Evolutionary conservation across 2,329 filamentous ascomycete species (phyloP).

Genomic region (Rugonectria rugulosa): DNA sequence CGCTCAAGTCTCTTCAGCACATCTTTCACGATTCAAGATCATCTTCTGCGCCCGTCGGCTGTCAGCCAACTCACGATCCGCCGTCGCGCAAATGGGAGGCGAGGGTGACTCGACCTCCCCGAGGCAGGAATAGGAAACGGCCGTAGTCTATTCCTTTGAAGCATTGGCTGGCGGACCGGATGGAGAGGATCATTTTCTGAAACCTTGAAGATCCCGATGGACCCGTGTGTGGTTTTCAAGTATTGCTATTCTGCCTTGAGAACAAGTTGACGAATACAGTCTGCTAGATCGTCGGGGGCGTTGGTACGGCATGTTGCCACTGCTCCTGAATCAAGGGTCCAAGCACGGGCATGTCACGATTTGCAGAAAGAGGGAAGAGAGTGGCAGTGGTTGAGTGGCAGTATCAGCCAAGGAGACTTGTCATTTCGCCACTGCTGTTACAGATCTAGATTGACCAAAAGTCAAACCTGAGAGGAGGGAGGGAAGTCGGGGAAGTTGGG

Average conservation of each 20-base stretch:
- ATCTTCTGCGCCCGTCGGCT: no score
- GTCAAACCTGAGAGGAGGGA: background rate
- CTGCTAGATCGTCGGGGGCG: background rate
- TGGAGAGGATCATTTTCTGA: background rate
- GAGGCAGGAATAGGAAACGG: background rate
- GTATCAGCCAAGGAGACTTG: background rate
- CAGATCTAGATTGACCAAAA: background rate
- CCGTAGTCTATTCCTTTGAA: background rate
- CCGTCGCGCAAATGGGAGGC: background rate
- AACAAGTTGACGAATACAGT: background rate
- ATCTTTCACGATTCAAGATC: no score
- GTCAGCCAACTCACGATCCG: no score
- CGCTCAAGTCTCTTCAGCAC: no score
- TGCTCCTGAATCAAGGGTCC: background rate
- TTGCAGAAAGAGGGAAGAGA: no score
- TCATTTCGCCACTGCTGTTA: background rate
- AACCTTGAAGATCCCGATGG: background rate
- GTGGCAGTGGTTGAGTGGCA: no score
- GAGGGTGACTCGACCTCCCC: no score
- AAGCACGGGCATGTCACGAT: background rate
- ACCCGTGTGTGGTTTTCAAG: no score
- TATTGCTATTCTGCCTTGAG: background rate
- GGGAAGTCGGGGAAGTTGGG: background rate
- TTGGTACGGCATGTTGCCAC: background rate
- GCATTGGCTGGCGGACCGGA: background rate